Evolutionary conservation across 2,329 filamentous ascomycete species (phyloP), one percentile per base, ranked within the genome.

Genomic region (Aureobasidium lini): DNA sequence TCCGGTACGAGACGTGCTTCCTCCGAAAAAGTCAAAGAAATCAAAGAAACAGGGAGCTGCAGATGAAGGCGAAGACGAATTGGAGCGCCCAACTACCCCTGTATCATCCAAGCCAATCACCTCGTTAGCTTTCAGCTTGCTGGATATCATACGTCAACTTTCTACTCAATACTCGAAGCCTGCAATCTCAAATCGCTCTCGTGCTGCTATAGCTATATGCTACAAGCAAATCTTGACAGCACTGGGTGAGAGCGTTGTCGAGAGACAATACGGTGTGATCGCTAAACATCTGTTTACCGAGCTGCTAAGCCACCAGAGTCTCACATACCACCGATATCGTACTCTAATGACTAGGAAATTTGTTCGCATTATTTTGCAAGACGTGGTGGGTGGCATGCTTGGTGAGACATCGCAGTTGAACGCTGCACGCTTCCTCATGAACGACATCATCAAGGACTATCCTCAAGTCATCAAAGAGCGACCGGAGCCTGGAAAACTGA

Each of bases 361-460:
- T 66, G 84, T 96, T 13, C 86, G 90, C 64, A 87, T 88, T 39
- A 82, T 96, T 49, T 77, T 99, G 10, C 90, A 95, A 67, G 88
- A 92, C 61, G 84, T 94, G 7, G 81, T 97, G 63, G 90, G 90
- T 8, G 82, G 82, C 60, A 88, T 96, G 66, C 79, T 99, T 2
- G 91, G 91, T 11, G 93, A 99, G 72, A 90, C 89, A 13, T 92
- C 91, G 7, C 93, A 96, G 69, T 79, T 93, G 61, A 85, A 87
- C 65, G 91, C 90, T 31, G 89, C 90, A 6, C 90, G 86, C 67
- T 84, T 84, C 62, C 75, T 99, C 57, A 84, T 96, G 68, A 96
- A 95, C 70, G 86, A 90, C 60, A 81, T 96, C 47, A 79, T 99
- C 50, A 97, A 95, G 71, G 94, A 97, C 70, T 97, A 96, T 66